These are phyloP conservation scores for Fusarium tanahbumbuense DNA, from an alignment of 2,329 filamentous ascomycete genomes.

Conservation along the genomic window DNA sequence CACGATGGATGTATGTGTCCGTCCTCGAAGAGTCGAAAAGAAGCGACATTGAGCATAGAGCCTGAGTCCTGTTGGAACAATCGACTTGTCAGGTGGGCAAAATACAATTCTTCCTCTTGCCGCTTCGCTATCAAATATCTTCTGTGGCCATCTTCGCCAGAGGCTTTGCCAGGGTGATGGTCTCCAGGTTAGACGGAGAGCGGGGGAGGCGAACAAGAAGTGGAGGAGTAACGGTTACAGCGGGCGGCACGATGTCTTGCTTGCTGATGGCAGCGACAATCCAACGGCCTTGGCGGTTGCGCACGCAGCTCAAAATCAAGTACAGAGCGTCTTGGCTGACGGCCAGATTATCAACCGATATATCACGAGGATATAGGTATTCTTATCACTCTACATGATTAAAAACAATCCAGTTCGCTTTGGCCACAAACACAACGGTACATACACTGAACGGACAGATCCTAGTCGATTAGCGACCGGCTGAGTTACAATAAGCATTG, in stretches of 20 bases:
- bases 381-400: background rate
- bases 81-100: background rate
- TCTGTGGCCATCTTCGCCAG: slow-evolving; percentile 3
- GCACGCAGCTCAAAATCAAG: slow-evolving; percentile 15
- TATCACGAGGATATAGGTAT: background rate
- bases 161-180: slow-evolving; percentile 18
- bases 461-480: slow-evolving; percentile 24
- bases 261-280: slow-evolving; percentile 27
- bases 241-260: slow-evolving; percentile 45
- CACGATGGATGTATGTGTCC: slow-evolving; percentile 27
- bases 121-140: slow-evolving; percentile 9
- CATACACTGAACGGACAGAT: background rate
- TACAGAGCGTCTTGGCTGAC: slow-evolving; percentile 6
- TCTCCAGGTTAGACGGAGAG: slow-evolving; percentile 30
- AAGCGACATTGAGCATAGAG: slow-evolving; percentile 7
- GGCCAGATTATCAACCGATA: slow-evolving; percentile 1
- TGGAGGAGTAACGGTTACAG: slow-evolving; percentile 44
- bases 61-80: slow-evolving; percentile 15
- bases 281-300: slow-evolving; percentile 31
- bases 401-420: background rate
- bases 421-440: background rate
- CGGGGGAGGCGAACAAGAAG: slow-evolving; percentile 43
- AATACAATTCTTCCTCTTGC: background rate
- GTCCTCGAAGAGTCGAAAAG: slow-evolving; percentile 15
- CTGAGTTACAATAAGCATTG: slow-evolving; percentile 19